Evolutionary conservation across 2,329 filamentous ascomycete species (phyloP).

Genomic region (Aspergillus quadricinctus): DNA sequence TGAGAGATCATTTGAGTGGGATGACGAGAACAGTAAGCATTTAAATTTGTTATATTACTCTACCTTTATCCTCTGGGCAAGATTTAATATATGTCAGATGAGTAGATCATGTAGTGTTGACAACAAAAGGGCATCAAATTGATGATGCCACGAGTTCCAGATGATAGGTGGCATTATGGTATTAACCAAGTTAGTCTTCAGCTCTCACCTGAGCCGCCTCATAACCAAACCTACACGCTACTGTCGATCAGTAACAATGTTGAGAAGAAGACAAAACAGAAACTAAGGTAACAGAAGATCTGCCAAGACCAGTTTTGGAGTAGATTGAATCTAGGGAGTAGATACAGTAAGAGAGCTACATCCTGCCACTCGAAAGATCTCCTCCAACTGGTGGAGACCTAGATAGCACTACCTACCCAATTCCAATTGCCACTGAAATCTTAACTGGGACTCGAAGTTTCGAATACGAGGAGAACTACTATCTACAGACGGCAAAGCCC

Average conservation of each 20-base stretch:
- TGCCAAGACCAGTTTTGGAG: background rate
- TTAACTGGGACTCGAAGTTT: background rate
- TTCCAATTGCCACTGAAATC: background rate
- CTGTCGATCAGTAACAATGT: background rate
- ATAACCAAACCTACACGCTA: background rate
- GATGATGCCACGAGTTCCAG: too few species aligned
- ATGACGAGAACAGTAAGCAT: background rate
- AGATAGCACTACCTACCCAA: background rate
- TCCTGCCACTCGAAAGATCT: background rate
- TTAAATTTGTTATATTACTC: background rate
- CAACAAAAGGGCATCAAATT: background rate
- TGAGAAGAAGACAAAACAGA: background rate
- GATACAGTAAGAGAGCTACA: too few species aligned
- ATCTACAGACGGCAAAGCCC: background rate
- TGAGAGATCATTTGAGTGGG: background rate
- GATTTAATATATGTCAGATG: background rate
- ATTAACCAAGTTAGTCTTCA: too few species aligned
- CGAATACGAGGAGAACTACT: background rate
- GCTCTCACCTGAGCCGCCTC: background rate
- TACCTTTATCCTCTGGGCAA: background rate
- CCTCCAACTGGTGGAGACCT: background rate
- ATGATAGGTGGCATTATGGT: too few species aligned
- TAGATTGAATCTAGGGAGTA: background rate
- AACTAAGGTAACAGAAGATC: background rate
- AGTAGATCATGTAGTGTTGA: background rate